phyloP scores from a whole-genome alignment of 768 basidiomycete genomes.

The Mycena pura region DNA sequence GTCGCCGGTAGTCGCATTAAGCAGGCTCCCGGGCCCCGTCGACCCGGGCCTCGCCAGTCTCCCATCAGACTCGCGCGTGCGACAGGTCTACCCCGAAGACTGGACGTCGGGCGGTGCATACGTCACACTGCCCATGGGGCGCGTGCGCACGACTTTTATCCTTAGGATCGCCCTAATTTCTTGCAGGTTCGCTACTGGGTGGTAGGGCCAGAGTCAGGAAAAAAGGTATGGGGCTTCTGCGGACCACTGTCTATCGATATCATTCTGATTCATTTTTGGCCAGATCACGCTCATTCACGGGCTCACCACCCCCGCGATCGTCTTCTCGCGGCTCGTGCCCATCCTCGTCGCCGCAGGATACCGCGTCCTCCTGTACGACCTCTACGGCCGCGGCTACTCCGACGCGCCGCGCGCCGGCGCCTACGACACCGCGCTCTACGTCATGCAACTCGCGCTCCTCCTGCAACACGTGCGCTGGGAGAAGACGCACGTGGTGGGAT shows the following conservation, averaged over 20 bases:
- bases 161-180: not conserved
- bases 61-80: conserved; percentile 7
- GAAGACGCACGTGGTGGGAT: conserved; percentile 49
- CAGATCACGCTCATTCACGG: conserved; percentile 62
- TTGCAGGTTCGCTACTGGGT: conserved; percentile 60
- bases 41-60: conserved; percentile 11
- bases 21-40: not conserved
- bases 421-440: conserved; percentile 53
- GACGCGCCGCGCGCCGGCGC: conserved; percentile 54
- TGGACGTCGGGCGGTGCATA: conserved; percentile 53
- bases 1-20: not conserved
- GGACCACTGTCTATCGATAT: not conserved
- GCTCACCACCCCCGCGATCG: conserved; percentile 54
- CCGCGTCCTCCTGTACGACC: conserved; percentile 60
- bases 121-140: conserved; percentile 51
- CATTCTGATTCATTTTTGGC: no score
- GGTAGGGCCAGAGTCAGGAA: conserved; percentile 55
- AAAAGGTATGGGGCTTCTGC: conserved; percentile 40
- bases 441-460: conserved; percentile 60
- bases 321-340: conserved; percentile 58
- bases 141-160: conserved; percentile 34
- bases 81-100: conserved; percentile 54
- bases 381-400: conserved; percentile 64
- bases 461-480: conserved; percentile 61
- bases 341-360: conserved; percentile 52